These are phyloP conservation scores for Botrytis hyacinthi DNA, from an alignment of 2,329 filamentous ascomycete species.

Conservation along the genomic window DNA sequence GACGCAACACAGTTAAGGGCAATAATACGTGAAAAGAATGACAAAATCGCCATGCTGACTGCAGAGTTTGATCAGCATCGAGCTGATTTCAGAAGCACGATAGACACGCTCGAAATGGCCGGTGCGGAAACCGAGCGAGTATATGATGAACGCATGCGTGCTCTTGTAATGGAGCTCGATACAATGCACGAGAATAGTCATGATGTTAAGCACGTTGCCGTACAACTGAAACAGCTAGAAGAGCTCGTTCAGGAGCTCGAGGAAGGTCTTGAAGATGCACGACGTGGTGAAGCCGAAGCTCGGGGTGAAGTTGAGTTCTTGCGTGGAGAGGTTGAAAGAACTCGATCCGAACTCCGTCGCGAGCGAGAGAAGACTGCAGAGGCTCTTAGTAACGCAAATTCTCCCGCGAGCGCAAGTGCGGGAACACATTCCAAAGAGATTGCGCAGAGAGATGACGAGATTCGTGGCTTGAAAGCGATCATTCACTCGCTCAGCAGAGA, in stretches of 20 bases:
- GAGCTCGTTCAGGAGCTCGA: conserved; percentile 96
- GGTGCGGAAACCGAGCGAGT: conserved; percentile 94
- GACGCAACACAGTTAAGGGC: conserved; percentile 75
- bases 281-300: conserved; percentile 91
- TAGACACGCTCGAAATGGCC: conserved; percentile 93
- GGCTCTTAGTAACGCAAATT: conserved; percentile 49
- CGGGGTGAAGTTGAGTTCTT: conserved; percentile 94
- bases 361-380: conserved; percentile 80
- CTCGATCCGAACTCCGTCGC: conserved; percentile 79
- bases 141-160: conserved; percentile 89
- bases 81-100: conserved; percentile 93
- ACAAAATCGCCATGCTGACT: conserved; percentile 90
- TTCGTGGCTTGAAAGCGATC: conserved; percentile 93
- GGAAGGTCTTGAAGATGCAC: conserved; percentile 91
- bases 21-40: conserved; percentile 91
- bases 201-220: conserved; percentile 87
- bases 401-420: conserved; percentile 42
- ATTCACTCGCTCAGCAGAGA: conserved; percentile 92
- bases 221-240: conserved; percentile 90
- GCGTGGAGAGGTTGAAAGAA: conserved; percentile 89
- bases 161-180: conserved; percentile 76
- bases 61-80: conserved; percentile 92
- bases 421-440: conserved; percentile 66
- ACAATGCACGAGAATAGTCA: conserved; percentile 80
- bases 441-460: conserved; percentile 95